Base-by-base conservation (phyloP, 495 filamentous ascomycete species). In the Lentithecium fluviatile region DNA sequence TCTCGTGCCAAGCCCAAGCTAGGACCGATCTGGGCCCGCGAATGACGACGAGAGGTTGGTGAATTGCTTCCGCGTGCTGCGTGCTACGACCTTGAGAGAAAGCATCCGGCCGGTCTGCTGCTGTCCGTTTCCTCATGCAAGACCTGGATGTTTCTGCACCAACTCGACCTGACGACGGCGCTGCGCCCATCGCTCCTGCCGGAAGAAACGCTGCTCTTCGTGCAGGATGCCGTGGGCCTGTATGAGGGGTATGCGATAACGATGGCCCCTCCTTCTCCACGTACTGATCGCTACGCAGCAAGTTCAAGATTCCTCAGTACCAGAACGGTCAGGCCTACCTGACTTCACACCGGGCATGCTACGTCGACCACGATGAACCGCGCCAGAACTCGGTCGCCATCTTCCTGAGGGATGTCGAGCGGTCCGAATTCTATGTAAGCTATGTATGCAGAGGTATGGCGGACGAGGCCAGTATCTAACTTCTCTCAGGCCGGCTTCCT, bases 291-390 rank as follows among this genome's bases (percentile, higher is more conserved):
- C 23, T 24, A 11, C 6, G 21, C 62, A 96, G 92, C 59, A 97
- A 96, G 77, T 92, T 84, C 79, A 97, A 97, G 76, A 83, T 97
- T 50, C 88, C 91, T n/a, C 84, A 90, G 63, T 88, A 90, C 42
- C 95, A 99, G 69, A 88, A 96, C 78, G 94, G 94, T 63, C 91
- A 96, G 76, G 89, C 91, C 40, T 99, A 99, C 70, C 76, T 99
- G 66, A 97, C 94, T 20, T 94, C 93, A 7, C 91, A 97, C 71
- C 86, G 94, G 42, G 85, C 89, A 46, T 97, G 91, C 77, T 99
- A 97, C 70, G 89, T 99, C 60, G 91, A 96, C 65, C 87, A 91
- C 60, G 82, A 85, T 17, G 88, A 97, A 58, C 91, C 95, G 7
- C 81, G 94, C 29, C 90, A 89, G 73, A 81, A 88, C 71, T 94